A percentile compares a stretch with the other conserved stretches of the same genome.
Evolutionary conservation across 108 stramenopile species (phyloP).

Genomic region (Conticribra guillardii): DNA sequence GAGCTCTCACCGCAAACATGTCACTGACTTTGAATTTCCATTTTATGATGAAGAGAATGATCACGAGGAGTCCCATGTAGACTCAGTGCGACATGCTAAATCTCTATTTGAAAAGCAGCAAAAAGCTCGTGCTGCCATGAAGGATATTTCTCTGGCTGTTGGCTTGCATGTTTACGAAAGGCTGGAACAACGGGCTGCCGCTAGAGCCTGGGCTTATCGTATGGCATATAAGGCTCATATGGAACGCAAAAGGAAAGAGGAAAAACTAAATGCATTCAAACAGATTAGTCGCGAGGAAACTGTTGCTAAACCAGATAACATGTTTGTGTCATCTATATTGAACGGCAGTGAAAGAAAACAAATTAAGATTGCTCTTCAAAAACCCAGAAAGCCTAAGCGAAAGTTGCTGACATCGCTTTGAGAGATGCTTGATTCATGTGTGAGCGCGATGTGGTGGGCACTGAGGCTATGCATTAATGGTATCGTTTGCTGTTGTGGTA

Average conservation of each 20-base stretch:
- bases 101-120: conserved; percentile 77
- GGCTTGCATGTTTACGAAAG: conserved; percentile 46
- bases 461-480: too few relatives aligned
- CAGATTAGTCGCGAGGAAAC: not conserved
- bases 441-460: too few relatives aligned
- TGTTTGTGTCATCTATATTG: conserved; percentile 13
- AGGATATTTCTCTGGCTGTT: conserved; percentile 37
- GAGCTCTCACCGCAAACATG: conserved; percentile 43
- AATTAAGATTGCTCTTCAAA: conserved; percentile 12
- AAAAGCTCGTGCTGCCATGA: conserved; percentile 56
- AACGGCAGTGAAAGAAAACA: conserved; percentile 11
- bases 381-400: not conserved
- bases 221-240: conserved; percentile 33
- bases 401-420: not conserved
- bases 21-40: conserved; percentile 81
- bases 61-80: conserved; percentile 71
- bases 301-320: not conserved
- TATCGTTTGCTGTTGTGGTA: too few relatives aligned
- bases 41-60: conserved; percentile 86
- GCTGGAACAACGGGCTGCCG: conserved; percentile 34
- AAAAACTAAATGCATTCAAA: conserved; percentile 18
- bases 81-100: conserved; percentile 70
- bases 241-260: conserved; percentile 20
- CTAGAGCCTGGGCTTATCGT: conserved; percentile 37
- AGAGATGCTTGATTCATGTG: too few relatives aligned